These are phyloP conservation scores for Sclerotiophoma versabilis DNA, from an alignment of 2,329 filamentous ascomycete genomes.

Conservation along the genomic window DNA sequence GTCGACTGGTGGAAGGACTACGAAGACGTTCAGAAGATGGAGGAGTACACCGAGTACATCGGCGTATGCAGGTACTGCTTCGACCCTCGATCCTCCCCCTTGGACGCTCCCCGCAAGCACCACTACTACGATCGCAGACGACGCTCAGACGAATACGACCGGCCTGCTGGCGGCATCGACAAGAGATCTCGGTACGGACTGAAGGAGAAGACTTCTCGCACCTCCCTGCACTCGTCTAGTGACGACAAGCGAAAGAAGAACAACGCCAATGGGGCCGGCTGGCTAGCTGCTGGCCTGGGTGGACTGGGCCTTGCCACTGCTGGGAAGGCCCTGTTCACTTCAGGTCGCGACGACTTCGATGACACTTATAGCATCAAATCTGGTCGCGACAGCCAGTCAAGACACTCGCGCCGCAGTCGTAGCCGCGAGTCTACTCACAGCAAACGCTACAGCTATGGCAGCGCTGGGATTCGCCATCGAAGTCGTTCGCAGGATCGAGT, in stretches of 20 bases:
- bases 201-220: slow-evolving; percentile 40
- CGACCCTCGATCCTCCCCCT: slow-evolving; percentile 63
- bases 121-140: slow-evolving; percentile 57
- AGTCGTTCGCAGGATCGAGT: slow-evolving; percentile 49
- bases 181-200: slow-evolving; percentile 64
- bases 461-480: slow-evolving; percentile 48
- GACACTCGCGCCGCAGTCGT: slow-evolving; percentile 40
- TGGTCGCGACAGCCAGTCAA: slow-evolving; percentile 52
- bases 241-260: slow-evolving; percentile 51
- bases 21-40: slow-evolving; percentile 70
- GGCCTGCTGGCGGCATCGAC: slow-evolving; percentile 59
- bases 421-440: slow-evolving; percentile 48
- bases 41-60: slow-evolving; percentile 72
- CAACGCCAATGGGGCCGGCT: slow-evolving; percentile 55
- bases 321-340: slow-evolving; percentile 61
- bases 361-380: slow-evolving; percentile 67
- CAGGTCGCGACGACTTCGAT: slow-evolving; percentile 61
- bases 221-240: slow-evolving; percentile 43
- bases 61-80: slow-evolving; percentile 72
- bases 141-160: slow-evolving; percentile 54
- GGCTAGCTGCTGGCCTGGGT: slow-evolving; percentile 62
- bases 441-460: slow-evolving; percentile 56
- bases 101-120: slow-evolving; percentile 67
- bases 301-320: slow-evolving; percentile 61
- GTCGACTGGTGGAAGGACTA: slow-evolving; percentile 69